Conservation (phyloP, 345 rosid genomes). For the Aquilaria sinensis region DNA sequence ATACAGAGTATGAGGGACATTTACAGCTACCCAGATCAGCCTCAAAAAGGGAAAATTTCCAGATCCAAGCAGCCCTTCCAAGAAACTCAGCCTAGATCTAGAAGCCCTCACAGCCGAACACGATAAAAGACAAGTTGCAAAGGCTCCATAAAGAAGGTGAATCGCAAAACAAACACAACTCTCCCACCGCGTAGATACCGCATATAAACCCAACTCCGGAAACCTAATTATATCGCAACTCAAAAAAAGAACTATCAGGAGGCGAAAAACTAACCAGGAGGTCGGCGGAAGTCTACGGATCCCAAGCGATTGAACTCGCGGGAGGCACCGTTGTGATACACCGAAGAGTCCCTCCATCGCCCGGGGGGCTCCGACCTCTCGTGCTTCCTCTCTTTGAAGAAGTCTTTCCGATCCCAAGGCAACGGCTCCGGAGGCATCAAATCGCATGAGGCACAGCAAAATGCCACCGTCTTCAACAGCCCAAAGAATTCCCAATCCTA, state of each 20-base stretch:
- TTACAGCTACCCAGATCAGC: neutral
- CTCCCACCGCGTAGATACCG: neutral
- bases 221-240: constrained; percentile 4
- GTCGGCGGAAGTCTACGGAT: constrained; percentile 71
- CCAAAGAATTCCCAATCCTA: constrained; percentile 1
- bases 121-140: neutral
- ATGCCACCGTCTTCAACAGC: constrained; percentile 11
- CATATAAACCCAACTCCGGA: neutral
- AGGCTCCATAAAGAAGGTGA: neutral
- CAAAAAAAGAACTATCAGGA: neutral
- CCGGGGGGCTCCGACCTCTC: constrained; percentile 61
- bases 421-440: constrained; percentile 96
- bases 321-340: constrained; percentile 39
- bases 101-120: neutral
- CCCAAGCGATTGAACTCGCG: constrained; percentile 61
- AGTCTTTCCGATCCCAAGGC: constrained; percentile 91
- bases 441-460: constrained; percentile 37
- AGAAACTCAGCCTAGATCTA: neutral
- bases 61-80: constrained; percentile 1
- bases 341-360: constrained; percentile 71
- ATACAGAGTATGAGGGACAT: too few relatives aligned
- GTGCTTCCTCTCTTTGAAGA: constrained; percentile 80
- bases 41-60: neutral
- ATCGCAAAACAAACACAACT: neutral
- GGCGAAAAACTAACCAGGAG: constrained; percentile 43